phyloP scores from a whole-genome alignment of 106 monocot species.

The Dioscorea alata region DNA sequence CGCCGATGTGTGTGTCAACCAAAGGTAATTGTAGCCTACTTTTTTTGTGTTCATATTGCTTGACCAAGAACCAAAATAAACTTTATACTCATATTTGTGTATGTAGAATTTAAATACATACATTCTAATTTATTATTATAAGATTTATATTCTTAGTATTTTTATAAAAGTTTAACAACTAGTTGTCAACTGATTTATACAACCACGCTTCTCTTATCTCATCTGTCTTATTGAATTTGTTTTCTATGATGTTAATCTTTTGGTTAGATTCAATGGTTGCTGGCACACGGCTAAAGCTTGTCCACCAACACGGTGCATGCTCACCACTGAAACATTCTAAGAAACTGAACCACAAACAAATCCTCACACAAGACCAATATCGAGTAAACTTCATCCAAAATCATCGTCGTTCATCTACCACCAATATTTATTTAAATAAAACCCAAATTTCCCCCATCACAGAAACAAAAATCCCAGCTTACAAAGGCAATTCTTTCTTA shows the following conservation, averaged over 20 bases:
- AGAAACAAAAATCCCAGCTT: neutral
- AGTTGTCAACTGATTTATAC: too few relatives aligned
- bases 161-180: too few relatives aligned
- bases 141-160: too few relatives aligned
- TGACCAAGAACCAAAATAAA: too few relatives aligned
- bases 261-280: too few relatives aligned
- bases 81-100: too few relatives aligned
- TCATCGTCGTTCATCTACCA: neutral
- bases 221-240: too few relatives aligned
- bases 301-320: slow-evolving; percentile 24
- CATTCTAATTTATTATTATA: neutral
- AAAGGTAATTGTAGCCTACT: too few relatives aligned
- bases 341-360: slow-evolving; percentile 12
- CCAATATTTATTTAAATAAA: neutral
- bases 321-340: slow-evolving; percentile 2
- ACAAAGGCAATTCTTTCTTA: neutral
- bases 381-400: slow-evolving; percentile 19
- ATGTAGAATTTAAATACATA: too few relatives aligned
- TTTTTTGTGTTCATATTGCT: neutral
- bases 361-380: slow-evolving; percentile 23
- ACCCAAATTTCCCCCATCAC: neutral
- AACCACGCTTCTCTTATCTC: too few relatives aligned
- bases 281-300: slow-evolving; percentile 1
- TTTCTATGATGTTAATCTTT: too few relatives aligned
- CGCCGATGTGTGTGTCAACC: neutral